phyloP scores from a whole-genome alignment of 192 early-diverging fungal species.

The Allomyces javanicus region DNA sequence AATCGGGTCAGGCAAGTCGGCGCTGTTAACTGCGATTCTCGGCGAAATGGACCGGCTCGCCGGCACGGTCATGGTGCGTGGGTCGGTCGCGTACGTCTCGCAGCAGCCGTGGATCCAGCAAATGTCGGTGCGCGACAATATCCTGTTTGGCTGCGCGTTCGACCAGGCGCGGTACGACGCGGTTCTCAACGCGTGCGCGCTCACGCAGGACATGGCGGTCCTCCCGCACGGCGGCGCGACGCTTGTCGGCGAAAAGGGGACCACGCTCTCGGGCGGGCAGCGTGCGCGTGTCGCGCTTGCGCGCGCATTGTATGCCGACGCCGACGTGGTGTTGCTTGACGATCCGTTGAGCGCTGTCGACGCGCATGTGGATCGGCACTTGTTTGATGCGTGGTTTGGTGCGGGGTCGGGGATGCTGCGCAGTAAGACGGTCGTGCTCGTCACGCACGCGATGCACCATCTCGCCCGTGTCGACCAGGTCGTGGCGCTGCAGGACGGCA shows the following conservation, averaged over 20 bases:
- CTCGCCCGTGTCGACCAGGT: constrained; percentile 23
- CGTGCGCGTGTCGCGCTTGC: constrained; percentile 44
- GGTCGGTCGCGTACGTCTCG: constrained; percentile 30
- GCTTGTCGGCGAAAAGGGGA: constrained; percentile 43
- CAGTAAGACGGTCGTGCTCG: constrained; percentile 27
- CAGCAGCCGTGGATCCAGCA: constrained; percentile 52
- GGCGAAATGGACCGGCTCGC: constrained; percentile 9
- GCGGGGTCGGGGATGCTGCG: constrained; percentile 20
- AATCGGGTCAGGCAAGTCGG: constrained; percentile 11
- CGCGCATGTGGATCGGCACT: constrained; percentile 34
- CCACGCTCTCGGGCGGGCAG: constrained; percentile 39
- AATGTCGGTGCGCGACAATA: constrained; percentile 41
- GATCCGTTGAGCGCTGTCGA: constrained; percentile 52
- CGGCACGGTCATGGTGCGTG: constrained; percentile 5
- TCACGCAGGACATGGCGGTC: constrained; percentile 31
- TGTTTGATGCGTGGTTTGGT: constrained; percentile 32
- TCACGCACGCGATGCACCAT: constrained; percentile 35
- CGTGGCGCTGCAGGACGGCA: constrained; percentile 25
- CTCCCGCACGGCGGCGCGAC: constrained; percentile 31
- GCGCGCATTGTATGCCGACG: constrained; percentile 40
- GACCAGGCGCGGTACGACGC: constrained; percentile 28
- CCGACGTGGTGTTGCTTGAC: constrained; percentile 45
- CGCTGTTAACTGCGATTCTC: constrained; percentile 10
- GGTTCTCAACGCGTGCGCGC: constrained; percentile 32
- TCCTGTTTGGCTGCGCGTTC: constrained; percentile 37